Base-by-base conservation (phyloP, 2,329 filamentous ascomycete species). In the Clarireedia monteithiana region DNA sequence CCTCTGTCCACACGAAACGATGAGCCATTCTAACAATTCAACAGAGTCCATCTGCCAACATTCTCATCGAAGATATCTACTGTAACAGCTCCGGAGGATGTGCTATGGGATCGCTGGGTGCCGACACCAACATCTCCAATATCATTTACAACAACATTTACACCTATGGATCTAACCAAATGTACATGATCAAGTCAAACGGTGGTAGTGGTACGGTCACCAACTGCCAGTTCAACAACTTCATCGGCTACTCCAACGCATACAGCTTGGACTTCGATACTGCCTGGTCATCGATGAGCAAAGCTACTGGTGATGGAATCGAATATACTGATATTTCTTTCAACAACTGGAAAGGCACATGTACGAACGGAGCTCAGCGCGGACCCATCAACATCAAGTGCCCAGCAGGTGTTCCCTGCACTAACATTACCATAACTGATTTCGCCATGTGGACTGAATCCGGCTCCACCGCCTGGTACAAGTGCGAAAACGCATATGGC, bases 141-240 rank as follows among this genome's bases (percentile, higher is more conserved):
- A 72, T 84, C 58, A 67, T 71, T 24, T 84, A 83, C 70, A 71
- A 73, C 63, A 81, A 83, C 63, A 64, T 83, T 59, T 83, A 84
- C 71, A 83, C 79, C 38, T 50, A 55, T 44, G 23, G 50, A n/a
- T 77, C 76, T 9, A 84, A 84, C 72, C 78, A 84, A 64, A 83
- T 83, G 80, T 76, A 77, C 68, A 80, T 82, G 78, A 76, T 84
- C 71, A 84, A 84, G 68, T 77, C 75, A 53, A 79, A 82, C 62
- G 81, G 81, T 44, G 81, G 81, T 39, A 73, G 66, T 56, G 81
- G 81, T 23, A 73, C 69, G 2, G 74, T 83, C 4, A 72, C 72
- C 44, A 75, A 82, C 60, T 70, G 74, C 14, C 63, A 74, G 1
- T 73, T 83, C 42, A 75, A 79, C 62, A 82, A 82, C 69, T 84